These are phyloP conservation scores for Cladorrhinum sp. DNA, from an alignment of 2,329 filamentous ascomycete species.

Conservation along the genomic window DNA sequence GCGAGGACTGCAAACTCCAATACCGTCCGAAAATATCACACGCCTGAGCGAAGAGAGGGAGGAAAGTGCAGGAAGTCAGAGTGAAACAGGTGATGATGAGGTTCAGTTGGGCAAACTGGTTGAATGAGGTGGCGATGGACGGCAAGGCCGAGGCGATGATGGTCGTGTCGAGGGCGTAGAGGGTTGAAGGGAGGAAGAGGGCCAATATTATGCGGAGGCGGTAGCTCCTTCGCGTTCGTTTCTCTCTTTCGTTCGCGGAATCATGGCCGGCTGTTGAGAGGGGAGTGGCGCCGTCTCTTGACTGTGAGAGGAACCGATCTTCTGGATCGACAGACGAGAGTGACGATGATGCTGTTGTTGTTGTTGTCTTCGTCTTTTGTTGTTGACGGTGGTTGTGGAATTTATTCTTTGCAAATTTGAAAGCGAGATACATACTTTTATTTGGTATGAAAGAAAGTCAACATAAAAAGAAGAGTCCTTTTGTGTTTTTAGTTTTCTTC, in stretches of 20 bases:
- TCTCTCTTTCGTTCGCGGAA: constrained; percentile 1
- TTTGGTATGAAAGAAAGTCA: too few relatives aligned
- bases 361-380: too few relatives aligned
- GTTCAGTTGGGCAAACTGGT: constrained; percentile 56
- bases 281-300: too few relatives aligned
- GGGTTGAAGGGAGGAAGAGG: constrained; percentile 57
- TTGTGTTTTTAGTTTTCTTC: too few relatives aligned
- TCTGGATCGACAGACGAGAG: too few relatives aligned
- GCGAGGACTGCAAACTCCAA: constrained; percentile 52
- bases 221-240: constrained; percentile 38
- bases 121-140: constrained; percentile 54
- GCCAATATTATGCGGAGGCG: constrained; percentile 59
- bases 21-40: constrained; percentile 65
- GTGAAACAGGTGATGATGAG: constrained; percentile 71
- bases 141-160: constrained; percentile 59
- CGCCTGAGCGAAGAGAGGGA: constrained; percentile 63
- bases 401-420: too few relatives aligned
- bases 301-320: too few relatives aligned
- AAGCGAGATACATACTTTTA: too few relatives aligned
- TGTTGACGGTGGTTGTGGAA: too few relatives aligned
- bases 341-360: too few relatives aligned
- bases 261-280: neutral
- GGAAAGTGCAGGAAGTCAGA: constrained; percentile 64
- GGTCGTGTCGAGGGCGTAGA: constrained; percentile 62
- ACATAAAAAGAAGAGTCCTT: too few relatives aligned